These are phyloP conservation scores for Hysterium pulicare DNA, from an alignment of 2,329 filamentous ascomycete genomes.

Conservation along the genomic window DNA sequence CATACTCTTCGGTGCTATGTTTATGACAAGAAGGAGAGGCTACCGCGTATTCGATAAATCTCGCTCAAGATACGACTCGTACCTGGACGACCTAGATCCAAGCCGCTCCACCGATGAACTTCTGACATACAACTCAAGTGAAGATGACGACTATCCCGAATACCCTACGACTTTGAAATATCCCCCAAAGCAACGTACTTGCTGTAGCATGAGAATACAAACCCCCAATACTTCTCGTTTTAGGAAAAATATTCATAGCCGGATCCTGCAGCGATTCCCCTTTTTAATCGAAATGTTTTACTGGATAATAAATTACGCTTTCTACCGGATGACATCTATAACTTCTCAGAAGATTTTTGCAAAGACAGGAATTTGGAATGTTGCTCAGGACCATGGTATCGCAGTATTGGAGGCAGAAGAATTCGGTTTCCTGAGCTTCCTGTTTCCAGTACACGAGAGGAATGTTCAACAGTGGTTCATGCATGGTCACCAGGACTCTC, in stretches of 20 bases:
- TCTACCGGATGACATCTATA: conserved; percentile 59
- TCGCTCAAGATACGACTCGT: conserved; percentile 21
- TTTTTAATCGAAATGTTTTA: conserved; percentile 74
- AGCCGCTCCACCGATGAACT: conserved; percentile 40
- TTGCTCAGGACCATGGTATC: conserved; percentile 55
- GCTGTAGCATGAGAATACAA: conserved; percentile 49
- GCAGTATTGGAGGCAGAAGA: conserved; percentile 56
- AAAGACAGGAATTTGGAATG: conserved; percentile 53
- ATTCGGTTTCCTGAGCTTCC: conserved; percentile 46
- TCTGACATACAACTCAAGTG: conserved; percentile 33
- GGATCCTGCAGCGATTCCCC: conserved; percentile 64
- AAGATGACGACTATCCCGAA: conserved; percentile 36
- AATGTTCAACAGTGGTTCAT: conserved; percentile 58
- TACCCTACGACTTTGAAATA: conserved; percentile 35
- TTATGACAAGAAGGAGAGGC: conserved; percentile 46
- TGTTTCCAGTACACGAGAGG: conserved; percentile 53
- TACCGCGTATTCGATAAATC: conserved; percentile 40
- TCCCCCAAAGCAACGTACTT: conserved; percentile 49
- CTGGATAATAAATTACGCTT: conserved; percentile 64
- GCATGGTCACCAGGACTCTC: conserved; percentile 49
- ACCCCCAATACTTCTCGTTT: conserved; percentile 63
- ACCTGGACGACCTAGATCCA: conserved; percentile 34
- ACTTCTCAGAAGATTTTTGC: conserved; percentile 52
- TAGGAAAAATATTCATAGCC: conserved; percentile 57
- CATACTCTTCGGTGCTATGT: conserved; percentile 49